Base-by-base conservation (phyloP, 2,329 filamentous ascomycete species). In the Venturia nashicola region DNA sequence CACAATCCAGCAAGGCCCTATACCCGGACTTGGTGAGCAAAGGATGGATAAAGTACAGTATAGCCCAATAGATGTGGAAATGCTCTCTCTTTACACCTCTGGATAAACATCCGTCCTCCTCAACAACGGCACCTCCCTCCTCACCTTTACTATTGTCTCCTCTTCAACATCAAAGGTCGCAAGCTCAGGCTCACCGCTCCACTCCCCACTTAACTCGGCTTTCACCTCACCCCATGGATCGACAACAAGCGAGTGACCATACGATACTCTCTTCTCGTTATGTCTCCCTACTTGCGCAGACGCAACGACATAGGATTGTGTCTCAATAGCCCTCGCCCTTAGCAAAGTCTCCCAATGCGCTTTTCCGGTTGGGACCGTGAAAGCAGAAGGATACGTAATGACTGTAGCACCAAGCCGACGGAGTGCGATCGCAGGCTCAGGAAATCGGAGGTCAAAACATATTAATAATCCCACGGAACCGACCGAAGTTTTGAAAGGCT, bases 391-490 rank as follows among this genome's bases (percentile, higher is more conserved):
- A 71, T 93, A 97, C 0, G 90, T 85, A 61, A 97, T 78, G 62
- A 96, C 78, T 67, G 96, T 86, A 1, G 91, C 90, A 27, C 82
- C 79, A 64, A 84, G 82, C 7, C 83, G 77, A 36, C 84, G 83
- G 20, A 96, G 80, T 1, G 84, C 80, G 11, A 94, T 74, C 0
- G 85, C 83, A 9, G 88, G 83, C 72, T 96, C 90, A 0, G 91
- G 84, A 71, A 94, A 96, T 0, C 91, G 85, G 67, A 97, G 76
- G 76, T 97, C 93, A 74, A 97, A 97, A 77, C 93, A 97, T 66
- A 97, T 95, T 63, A 88, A 81, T 66, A 88, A 80, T 23, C 91
- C 93, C 23, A 97, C 80, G 43, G 84, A 85, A 16, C 92, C 92
- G 12, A 96, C 72, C 0, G 84, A 76, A 0, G 87, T 89, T n/a